phyloP scores from a whole-genome alignment of 169 alveolate species.

The Neospora caninum region DNA sequence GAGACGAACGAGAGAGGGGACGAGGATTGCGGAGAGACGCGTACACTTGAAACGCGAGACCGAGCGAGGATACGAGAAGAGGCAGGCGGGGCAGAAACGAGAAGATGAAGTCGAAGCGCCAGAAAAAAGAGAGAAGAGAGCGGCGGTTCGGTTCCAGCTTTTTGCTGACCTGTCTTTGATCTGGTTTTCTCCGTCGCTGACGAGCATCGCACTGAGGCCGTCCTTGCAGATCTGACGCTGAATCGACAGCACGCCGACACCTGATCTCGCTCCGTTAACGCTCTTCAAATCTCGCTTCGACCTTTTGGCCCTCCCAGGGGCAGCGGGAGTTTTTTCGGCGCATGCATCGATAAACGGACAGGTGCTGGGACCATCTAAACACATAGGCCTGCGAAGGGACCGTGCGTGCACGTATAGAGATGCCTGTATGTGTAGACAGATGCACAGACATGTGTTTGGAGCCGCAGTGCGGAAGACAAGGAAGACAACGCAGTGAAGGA shows the following conservation, averaged over 20 bases:
- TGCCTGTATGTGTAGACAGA: not conserved
- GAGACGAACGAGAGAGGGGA: not conserved
- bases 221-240: slow-evolving; percentile 84
- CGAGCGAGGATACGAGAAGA: no score
- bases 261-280: not conserved
- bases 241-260: not conserved
- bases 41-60: not conserved
- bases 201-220: slow-evolving; percentile 80
- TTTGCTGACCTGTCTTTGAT: slow-evolving; percentile 70
- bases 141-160: no score
- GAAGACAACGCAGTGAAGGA: not conserved
- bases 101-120: not conserved
- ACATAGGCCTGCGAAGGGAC: no score
- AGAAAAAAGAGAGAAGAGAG: not conserved
- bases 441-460: no score
- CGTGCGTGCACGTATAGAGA: no score
- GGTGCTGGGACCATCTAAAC: no score
- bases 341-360: no score
- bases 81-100: no score
- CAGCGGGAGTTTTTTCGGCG: no score
- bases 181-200: slow-evolving; percentile 75
- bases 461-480: no score
- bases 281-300: not conserved
- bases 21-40: not conserved
- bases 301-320: no score